Conservation (phyloP, 352 stramenopile genomes). For the Pythium utonaiense region DNA sequence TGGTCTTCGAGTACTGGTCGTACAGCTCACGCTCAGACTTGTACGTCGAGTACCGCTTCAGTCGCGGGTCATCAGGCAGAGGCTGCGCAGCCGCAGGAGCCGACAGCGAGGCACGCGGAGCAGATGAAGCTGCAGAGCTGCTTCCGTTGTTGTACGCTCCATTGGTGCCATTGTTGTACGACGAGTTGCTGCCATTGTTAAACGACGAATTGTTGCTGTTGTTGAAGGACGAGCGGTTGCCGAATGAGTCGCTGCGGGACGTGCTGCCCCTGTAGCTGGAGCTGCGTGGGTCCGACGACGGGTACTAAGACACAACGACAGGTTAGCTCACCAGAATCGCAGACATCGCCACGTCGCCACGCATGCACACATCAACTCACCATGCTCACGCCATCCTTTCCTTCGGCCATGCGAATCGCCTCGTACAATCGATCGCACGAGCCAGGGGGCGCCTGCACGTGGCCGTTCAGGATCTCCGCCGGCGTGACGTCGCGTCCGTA, state of each 20-base stretch:
- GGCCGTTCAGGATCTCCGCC: slow-evolving; percentile 74
- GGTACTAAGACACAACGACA: slow-evolving; percentile 13
- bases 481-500: slow-evolving; percentile 81
- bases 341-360: too few relatives aligned
- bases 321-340: too few relatives aligned
- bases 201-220: background rate
- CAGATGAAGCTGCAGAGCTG: slow-evolving; percentile 13
- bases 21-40: slow-evolving; percentile 82
- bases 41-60: slow-evolving; percentile 70
- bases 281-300: slow-evolving; percentile 20
- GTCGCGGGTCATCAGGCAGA: slow-evolving; percentile 50
- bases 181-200: background rate
- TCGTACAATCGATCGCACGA: slow-evolving; percentile 71
- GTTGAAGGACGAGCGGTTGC: slow-evolving; percentile 20
- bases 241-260: slow-evolving; percentile 18
- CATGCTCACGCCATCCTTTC: slow-evolving; percentile 12
- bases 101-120: slow-evolving; percentile 20
- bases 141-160: slow-evolving; percentile 14
- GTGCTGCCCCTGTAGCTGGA: slow-evolving; percentile 11
- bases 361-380: too few relatives aligned
- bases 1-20: slow-evolving; percentile 60
- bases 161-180: background rate
- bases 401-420: slow-evolving; percentile 50
- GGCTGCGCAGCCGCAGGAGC: slow-evolving; percentile 27
- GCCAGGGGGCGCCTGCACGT: slow-evolving; percentile 57